Evolutionary conservation across 23 red algal genomes (phyloP).

Genomic region (Chondrus crispus): DNA sequence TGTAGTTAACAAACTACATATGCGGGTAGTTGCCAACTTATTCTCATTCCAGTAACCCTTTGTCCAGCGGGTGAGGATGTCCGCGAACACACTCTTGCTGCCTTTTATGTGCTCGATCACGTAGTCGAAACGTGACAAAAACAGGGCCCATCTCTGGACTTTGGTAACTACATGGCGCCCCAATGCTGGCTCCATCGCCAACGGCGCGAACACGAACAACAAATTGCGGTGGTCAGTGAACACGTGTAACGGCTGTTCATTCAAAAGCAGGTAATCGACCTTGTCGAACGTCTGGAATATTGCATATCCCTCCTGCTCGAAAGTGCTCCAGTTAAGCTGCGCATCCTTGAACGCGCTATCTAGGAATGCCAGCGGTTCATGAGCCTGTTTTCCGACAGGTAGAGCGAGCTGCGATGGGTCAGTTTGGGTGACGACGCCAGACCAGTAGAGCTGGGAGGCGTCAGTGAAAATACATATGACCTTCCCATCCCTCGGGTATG

Average conservation of each 20-base stretch:
- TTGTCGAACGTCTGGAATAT: not conserved
- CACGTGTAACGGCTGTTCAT: not conserved
- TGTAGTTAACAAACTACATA: not conserved
- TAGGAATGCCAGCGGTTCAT: slow-evolving; percentile 20
- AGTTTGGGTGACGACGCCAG: not conserved
- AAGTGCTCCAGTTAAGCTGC: not conserved
- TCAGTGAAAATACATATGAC: slow-evolving; percentile 15
- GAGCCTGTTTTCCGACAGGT: not conserved
- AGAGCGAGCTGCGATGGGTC: not conserved
- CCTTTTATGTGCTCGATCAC: slow-evolving; percentile 3
- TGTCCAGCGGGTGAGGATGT: slow-evolving; percentile 3
- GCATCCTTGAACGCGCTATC: not conserved
- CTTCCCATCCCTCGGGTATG: not conserved
- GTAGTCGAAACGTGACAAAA: slow-evolving; percentile 18
- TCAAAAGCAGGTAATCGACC: slow-evolving; percentile 14
- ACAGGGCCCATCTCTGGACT: not conserved
- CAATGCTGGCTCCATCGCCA: not conserved
- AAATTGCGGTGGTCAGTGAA: slow-evolving; percentile 23
- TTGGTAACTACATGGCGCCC: not conserved
- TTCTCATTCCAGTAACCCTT: not conserved
- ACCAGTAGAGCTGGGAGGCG: not conserved
- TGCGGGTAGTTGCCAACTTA: not conserved
- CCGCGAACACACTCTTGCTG: not conserved
- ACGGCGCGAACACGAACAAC: not conserved
- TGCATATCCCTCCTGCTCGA: not conserved